Conservation (phyloP, 805 yeast species). For the Saccharomycopsis olivae region DNA sequence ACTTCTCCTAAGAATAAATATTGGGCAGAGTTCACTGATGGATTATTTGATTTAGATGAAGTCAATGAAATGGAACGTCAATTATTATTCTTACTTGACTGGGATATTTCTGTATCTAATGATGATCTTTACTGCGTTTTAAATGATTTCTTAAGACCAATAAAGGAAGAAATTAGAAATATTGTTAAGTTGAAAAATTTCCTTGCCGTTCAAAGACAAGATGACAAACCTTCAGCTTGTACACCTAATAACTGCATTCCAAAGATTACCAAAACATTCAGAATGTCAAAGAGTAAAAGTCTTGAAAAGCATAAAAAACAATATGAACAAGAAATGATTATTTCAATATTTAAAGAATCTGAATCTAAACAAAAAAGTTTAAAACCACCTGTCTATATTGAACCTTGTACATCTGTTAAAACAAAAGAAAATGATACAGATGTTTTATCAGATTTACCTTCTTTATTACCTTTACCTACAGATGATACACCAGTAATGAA, state of each 20-base stretch:
- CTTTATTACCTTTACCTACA: background rate
- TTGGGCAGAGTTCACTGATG: constrained; percentile 90
- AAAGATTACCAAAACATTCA: background rate
- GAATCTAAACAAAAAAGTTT: background rate
- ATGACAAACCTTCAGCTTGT: background rate
- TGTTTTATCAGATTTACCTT: background rate
- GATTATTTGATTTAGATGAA: constrained; percentile 63
- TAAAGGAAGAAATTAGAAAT: constrained; percentile 31
- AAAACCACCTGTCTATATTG: background rate
- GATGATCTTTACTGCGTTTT: constrained; percentile 60
- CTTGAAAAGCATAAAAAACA: no score
- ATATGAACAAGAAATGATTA: no score
- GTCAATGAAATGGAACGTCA: constrained; percentile 90
- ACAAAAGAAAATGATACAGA: no score
- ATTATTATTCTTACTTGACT: constrained; percentile 66
- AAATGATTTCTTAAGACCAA: constrained; percentile 65
- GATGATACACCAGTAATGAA: background rate
- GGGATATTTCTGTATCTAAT: constrained; percentile 68
- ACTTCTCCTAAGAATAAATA: constrained; percentile 91
- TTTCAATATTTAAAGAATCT: no score
- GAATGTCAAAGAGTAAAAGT: background rate
- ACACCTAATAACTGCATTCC: background rate
- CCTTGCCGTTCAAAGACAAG: background rate
- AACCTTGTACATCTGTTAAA: background rate
- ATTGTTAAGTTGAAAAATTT: constrained; percentile 3